Percentiles rank a stretch among this genome's conserved stretches.
Conservation (phyloP, 2,329 filamentous ascomycete species). For the Botrytis sinoallii region DNA sequence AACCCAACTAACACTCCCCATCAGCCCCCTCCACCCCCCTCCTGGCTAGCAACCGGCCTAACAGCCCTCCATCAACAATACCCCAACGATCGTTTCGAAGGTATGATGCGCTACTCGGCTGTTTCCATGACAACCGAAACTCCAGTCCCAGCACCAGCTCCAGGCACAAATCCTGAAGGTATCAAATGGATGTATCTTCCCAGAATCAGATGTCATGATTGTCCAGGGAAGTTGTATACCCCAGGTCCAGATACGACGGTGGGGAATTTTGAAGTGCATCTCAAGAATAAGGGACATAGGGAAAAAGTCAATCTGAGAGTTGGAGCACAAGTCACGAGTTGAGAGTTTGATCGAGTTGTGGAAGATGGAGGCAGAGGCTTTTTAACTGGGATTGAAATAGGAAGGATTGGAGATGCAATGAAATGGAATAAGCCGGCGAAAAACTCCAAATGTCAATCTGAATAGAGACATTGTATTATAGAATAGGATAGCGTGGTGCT, state of each 20-base stretch:
- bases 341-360: neutral
- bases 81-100: conserved; percentile 80
- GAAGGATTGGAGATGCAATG: neutral
- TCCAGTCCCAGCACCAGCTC: conserved; percentile 52
- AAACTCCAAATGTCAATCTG: neutral
- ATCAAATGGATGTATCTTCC: conserved; percentile 82
- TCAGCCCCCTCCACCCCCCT: conserved; percentile 73
- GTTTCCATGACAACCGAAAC: conserved; percentile 70
- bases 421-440: neutral
- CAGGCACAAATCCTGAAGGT: conserved; percentile 53
- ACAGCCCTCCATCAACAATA: conserved; percentile 66
- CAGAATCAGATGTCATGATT: conserved; percentile 87
- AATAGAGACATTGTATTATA: neutral
- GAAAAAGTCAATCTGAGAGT: conserved; percentile 58
- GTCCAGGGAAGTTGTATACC: conserved; percentile 90
- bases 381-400: neutral
- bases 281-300: conserved; percentile 79
- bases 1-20: conserved; percentile 26
- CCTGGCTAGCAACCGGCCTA: conserved; percentile 78
- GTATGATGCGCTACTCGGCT: conserved; percentile 84
- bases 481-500: neutral
- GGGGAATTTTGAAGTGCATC: conserved; percentile 87
- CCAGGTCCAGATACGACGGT: conserved; percentile 81
- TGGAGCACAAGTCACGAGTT: neutral
- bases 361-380: no score